Base-by-base conservation (phyloP, 805 yeast species). In the Yamadazyma philogaea region DNA sequence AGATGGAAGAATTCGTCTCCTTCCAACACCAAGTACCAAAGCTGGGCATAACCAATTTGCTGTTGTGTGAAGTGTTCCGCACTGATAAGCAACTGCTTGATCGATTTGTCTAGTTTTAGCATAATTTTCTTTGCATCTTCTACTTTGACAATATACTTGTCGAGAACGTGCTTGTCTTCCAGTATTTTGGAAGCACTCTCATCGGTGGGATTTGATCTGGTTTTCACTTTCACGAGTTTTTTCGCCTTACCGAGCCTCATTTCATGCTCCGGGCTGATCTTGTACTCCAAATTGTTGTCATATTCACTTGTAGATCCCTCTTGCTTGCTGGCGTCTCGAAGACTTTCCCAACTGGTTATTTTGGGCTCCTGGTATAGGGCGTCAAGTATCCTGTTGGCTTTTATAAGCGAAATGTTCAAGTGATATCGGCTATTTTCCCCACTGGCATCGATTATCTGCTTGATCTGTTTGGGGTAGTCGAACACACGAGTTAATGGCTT, bases 401-500 rank as follows among this genome's bases (percentile, higher is more conserved):
- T 55, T 4, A 59, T 48, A 27, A 59, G 49, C 2, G 54, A 45
- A 4, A 56, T 17, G 38, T 50, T 48, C 18, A 56, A 44, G 12
- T 45, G 49, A 26, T 47, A 51, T 3, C 43, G 45, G 36, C 44
- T 37, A 15, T 26, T 19, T 15, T 39, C 35, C 3, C 37, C 37
- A 15, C 44, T 16, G 14, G 37, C 30, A 45, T 54, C 59, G 17
- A 43, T 49, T 15, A 56, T 42, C 21, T 14, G 27, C 30, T 56
- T 56, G 8, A 58, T 37, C 20, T 43, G 49, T 15, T 27, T 21
- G 1, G 61, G 61, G 22, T 74, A 73, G 46, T 67, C 66, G 26
- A 63, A 52, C 24, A 75, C 46, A 26, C 78, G 53, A 50, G 74
- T 77, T 5, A 75, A 61, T 0, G 79, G 79, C 44, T 66, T 68